Evolutionary conservation across 768 basidiomycete genomes (phyloP).

Genomic region (Xerocomus spinulosus): DNA sequence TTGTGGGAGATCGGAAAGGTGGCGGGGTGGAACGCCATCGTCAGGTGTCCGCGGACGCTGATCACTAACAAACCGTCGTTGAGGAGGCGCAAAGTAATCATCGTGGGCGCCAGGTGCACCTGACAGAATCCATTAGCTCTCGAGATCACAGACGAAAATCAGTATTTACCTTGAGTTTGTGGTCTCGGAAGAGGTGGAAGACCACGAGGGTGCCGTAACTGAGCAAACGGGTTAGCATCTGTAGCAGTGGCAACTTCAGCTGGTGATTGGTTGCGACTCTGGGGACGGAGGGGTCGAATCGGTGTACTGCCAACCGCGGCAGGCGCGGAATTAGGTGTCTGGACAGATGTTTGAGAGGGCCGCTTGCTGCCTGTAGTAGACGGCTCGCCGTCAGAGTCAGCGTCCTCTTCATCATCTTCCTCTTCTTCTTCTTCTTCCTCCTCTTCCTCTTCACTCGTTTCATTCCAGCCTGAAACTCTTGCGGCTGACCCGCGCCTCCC

Average conservation of each 20-base stretch:
- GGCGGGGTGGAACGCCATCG: slow-evolving; percentile 51
- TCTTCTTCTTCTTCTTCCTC: slow-evolving; percentile 81
- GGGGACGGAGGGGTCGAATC: slow-evolving; percentile 27
- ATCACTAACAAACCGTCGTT: slow-evolving; percentile 51
- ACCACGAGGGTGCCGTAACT: slow-evolving; percentile 55
- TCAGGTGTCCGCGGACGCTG: slow-evolving; percentile 54
- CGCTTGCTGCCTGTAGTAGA: slow-evolving; percentile 32
- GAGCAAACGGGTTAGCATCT: slow-evolving; percentile 38
- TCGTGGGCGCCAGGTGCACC: slow-evolving; percentile 39
- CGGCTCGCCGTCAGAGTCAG: slow-evolving; percentile 55
- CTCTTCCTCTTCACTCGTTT: slow-evolving; percentile 77
- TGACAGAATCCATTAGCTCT: slow-evolving; percentile 9
- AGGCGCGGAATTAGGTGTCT: slow-evolving; percentile 17
- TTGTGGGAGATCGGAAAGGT: slow-evolving; percentile 52
- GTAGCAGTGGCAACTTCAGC: slow-evolving; percentile 28
- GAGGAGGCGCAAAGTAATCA: slow-evolving; percentile 36
- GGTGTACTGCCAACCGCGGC: slow-evolving; percentile 17
- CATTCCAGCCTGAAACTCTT: slow-evolving; percentile 46
- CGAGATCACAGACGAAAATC: background rate
- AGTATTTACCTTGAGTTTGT: slow-evolving; percentile 40
- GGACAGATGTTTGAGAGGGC: slow-evolving; percentile 21
- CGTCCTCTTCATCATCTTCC: slow-evolving; percentile 60
- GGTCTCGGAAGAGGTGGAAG: slow-evolving; percentile 61
- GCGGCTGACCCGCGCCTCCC: slow-evolving; percentile 40
- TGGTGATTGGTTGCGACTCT: slow-evolving; percentile 30